phyloP scores from a whole-genome alignment of 1,284 basidiomycete genomes.

The Cryptococcus amylolentus region DNA sequence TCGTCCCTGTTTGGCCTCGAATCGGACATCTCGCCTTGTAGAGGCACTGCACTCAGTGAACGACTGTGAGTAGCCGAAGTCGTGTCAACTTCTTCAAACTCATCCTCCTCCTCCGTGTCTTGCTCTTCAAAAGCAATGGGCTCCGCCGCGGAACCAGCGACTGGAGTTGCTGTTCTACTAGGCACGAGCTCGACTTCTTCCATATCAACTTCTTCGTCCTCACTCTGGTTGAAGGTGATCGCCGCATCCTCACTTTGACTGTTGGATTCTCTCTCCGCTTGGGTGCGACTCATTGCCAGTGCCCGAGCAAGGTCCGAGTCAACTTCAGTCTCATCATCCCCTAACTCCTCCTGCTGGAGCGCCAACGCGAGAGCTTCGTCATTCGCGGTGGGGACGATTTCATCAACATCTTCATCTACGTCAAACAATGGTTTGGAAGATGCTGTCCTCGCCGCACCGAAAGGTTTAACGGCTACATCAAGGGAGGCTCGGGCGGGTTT shows the following conservation, averaged over 20 bases:
- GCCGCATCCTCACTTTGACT: constrained; percentile 9
- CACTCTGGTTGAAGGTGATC: constrained; percentile 2
- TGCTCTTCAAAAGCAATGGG: background rate
- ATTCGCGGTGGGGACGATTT: constrained; percentile 36
- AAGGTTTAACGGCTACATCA: constrained; percentile 33
- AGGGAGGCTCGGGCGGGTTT: constrained; percentile 37
- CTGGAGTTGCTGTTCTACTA: constrained; percentile 7
- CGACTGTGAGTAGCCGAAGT: background rate
- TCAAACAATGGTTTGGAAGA: constrained; percentile 58
- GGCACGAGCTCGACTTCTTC: constrained; percentile 25
- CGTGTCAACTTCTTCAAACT: constrained; percentile 13
- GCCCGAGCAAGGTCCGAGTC: constrained; percentile 38
- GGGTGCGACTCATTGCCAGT: constrained; percentile 28
- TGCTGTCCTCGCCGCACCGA: constrained; percentile 28
- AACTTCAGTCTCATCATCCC: constrained; percentile 40
- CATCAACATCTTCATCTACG: constrained; percentile 40
- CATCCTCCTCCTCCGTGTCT: constrained; percentile 13
- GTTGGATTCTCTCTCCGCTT: constrained; percentile 16
- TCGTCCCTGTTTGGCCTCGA: background rate
- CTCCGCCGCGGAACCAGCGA: background rate
- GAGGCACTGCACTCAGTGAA: no score
- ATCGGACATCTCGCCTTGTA: no score
- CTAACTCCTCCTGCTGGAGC: constrained; percentile 46
- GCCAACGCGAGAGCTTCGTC: constrained; percentile 47
- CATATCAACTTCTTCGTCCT: constrained; percentile 27